These are phyloP conservation scores for Salix viminalis DNA, from an alignment of 345 rosid species.

Conservation along the genomic window DNA sequence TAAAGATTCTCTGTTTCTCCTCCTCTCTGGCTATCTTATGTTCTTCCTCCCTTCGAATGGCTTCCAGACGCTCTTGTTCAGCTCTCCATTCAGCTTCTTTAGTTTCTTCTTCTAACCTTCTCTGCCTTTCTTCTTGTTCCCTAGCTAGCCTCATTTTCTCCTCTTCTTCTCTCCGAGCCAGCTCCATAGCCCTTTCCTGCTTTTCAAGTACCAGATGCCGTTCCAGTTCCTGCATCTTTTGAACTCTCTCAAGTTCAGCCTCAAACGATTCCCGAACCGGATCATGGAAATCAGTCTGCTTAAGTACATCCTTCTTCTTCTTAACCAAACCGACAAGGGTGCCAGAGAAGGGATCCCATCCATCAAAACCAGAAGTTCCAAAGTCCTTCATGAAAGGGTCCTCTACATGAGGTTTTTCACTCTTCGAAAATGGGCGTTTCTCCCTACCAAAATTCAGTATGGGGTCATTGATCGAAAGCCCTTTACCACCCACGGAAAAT, in stretches of 20 bases:
- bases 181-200: constrained; percentile 79
- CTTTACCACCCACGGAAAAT: constrained; percentile 43
- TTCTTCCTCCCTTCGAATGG: constrained; percentile 72
- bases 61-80: constrained; percentile 76
- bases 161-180: constrained; percentile 82
- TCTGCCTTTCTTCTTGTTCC: constrained; percentile 74
- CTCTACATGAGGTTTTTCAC: constrained; percentile 64
- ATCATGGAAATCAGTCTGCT: constrained; percentile 78
- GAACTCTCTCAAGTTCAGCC: constrained; percentile 98
- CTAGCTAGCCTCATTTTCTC: constrained; percentile 68
- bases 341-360: constrained; percentile 61
- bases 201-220: constrained; percentile 66
- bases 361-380: constrained; percentile 57
- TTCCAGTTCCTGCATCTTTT: constrained; percentile 93
- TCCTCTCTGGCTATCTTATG: constrained; percentile 86
- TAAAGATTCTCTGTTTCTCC: constrained; percentile 61
- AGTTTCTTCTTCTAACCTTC: constrained; percentile 80
- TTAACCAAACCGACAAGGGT: constrained; percentile 63
- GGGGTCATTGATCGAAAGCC: constrained; percentile 43
- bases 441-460: constrained; percentile 55
- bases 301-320: constrained; percentile 71
- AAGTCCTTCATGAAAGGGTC: constrained; percentile 63
- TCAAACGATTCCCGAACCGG: constrained; percentile 96
- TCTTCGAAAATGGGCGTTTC: constrained; percentile 51
- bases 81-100: constrained; percentile 86